Base-by-base conservation (phyloP, 2,329 filamentous ascomycete genomes). In the Hypomyces rosellus region DNA sequence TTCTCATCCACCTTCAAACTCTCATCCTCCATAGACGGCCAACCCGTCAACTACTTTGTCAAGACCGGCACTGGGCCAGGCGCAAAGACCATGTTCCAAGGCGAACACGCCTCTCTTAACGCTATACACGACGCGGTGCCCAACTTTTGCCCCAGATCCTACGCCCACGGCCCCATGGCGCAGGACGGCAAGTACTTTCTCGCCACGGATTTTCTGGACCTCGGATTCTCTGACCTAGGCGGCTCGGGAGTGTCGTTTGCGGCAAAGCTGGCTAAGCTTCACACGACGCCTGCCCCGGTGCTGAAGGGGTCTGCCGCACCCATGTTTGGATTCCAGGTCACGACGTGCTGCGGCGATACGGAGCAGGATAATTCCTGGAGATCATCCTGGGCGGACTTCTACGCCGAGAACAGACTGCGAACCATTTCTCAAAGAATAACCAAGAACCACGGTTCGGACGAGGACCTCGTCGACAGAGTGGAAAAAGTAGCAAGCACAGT, bases 261-360 rank as follows among this genome's bases (percentile, higher is more conserved):
- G 0, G 69, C 78, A 54, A 91, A 95, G 65, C 74, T 96, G 7
- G 89, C 87, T 1, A 82, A 78, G 61, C 71, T 96, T 42, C 92
- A 96, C 66, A 84, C 80, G 2, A 89, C 84, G 1, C 81, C 86
- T 0, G 88, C 87, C 0, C 86, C 88, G 0, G 65, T 74, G 0
- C 84, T 84, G 1, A 66, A 77, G 11, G 81, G 80, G 16, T 74
- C 79, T 55, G 68, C 76, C 1, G 73, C 63, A 36, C 81, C 82
- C 3, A 74, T 83, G 68, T 96, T 92, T 58, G 92, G 92, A 2
- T 96, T 96, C 62, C 86, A 88, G 0, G 84, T 86, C 0, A 72
- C 86, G 1, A 96, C 91, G 0, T 96, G 88, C 68, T 96, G 92
- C 67, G 91, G 91, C 2, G 81, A 88, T 42, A 93, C 89, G 7